These are phyloP conservation scores for Shiraia bambusicola DNA, from an alignment of 2,329 filamentous ascomycete genomes.

Conservation along the genomic window DNA sequence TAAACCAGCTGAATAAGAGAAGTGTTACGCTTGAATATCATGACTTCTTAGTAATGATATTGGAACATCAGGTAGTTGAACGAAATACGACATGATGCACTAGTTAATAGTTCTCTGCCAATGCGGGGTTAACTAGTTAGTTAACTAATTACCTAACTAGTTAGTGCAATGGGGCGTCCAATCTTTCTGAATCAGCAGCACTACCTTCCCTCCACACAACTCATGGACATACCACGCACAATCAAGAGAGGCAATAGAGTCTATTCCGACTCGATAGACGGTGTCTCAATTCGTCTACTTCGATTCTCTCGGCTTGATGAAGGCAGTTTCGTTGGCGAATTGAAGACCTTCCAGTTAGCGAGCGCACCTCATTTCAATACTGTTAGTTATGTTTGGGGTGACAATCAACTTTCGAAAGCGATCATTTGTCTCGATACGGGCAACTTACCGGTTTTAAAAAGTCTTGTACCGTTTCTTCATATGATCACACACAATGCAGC, in stretches of 20 bases:
- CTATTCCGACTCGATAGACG: constrained; percentile 13
- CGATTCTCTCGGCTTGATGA: constrained; percentile 14
- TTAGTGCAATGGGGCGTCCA: no score
- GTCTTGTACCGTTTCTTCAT: constrained; percentile 24
- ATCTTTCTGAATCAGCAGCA: neutral
- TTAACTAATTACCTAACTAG: no score
- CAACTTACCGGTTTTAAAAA: constrained; percentile 20
- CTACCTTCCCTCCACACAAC: neutral
- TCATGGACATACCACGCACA: constrained; percentile 4
- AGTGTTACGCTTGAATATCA: no score
- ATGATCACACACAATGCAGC: constrained; percentile 24
- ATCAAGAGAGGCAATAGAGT: constrained; percentile 7
- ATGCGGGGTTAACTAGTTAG: no score
- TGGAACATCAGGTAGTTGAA: no score
- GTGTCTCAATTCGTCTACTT: constrained; percentile 27
- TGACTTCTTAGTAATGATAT: no score
- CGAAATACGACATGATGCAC: no score
- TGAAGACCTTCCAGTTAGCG: constrained; percentile 26
- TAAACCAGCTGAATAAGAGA: no score
- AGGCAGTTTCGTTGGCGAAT: constrained; percentile 19
- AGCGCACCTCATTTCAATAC: constrained; percentile 31
- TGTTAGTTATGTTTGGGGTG: constrained; percentile 35
- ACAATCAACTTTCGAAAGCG: constrained; percentile 11
- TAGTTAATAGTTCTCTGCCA: no score
- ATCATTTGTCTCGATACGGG: constrained; percentile 15